phyloP scores from a whole-genome alignment of 2,329 filamentous ascomycete species.

The Fusarium brevicatenulatum region DNA sequence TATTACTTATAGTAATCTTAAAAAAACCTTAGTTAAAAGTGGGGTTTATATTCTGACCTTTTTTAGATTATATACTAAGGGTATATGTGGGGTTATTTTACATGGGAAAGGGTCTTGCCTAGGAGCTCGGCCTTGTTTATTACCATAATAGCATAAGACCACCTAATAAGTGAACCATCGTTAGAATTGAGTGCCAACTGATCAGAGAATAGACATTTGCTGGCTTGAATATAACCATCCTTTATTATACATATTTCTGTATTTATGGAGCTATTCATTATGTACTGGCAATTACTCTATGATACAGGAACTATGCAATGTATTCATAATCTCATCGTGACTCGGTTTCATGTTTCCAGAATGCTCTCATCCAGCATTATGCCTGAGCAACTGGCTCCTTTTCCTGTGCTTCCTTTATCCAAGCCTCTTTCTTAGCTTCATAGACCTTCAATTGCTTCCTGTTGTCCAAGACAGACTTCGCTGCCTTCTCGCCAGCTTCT shows the following conservation, averaged over 20 bases:
- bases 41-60: too few relatives aligned
- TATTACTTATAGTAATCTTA: too few relatives aligned
- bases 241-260: neutral
- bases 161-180: too few relatives aligned
- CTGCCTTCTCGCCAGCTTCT: slow-evolving; percentile 75
- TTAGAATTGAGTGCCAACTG: neutral
- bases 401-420: slow-evolving; percentile 47
- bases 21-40: too few relatives aligned
- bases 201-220: neutral
- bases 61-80: too few relatives aligned
- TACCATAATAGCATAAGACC: neutral
- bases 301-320: neutral
- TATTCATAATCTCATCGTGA: neutral
- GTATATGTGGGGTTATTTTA: neutral
- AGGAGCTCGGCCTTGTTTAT: neutral
- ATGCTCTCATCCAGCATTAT: neutral
- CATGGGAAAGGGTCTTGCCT: neutral
- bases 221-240: neutral
- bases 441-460: slow-evolving; percentile 69
- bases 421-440: slow-evolving; percentile 59
- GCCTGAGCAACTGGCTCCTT: neutral
- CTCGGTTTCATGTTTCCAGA: neutral
- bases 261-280: neutral
- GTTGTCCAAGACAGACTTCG: slow-evolving; percentile 70
- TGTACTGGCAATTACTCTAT: neutral